Base-by-base conservation (phyloP, 345 rosid species). In the Pistacia vera region DNA sequence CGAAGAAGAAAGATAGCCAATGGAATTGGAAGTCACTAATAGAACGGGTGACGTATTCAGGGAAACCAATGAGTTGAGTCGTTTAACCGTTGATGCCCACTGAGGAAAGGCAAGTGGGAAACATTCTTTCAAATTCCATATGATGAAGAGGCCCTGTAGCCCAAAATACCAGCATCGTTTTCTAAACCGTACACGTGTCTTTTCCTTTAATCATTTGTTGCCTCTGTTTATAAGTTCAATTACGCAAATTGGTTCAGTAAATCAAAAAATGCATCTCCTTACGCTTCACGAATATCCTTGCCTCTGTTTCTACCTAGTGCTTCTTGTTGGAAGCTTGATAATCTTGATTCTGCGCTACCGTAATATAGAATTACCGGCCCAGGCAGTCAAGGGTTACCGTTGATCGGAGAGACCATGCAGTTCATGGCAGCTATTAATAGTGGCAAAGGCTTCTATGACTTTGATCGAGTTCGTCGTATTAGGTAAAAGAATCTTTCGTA, bases 391-490 rank as follows among this genome's bases (percentile, higher is more conserved):
- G 98, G 97, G n/a, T 71, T 91, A 2, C 96, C 93, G 7, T 44
- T 92, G 52, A 84, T 92, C 20, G 98, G 98, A 44, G 98, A 92
- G 74, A 94, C 98, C 60, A 25, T 91, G 18, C 93, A 88, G 68
- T 92, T 92, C 76, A 84, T 88, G 90, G 89, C 91, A 11, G 94
- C 95, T 68, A 83, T 76, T 28, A 81, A 79, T 6, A 84, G 95
- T 41, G 78, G 82, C 73, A 80, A 82, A 71, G 97, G 97, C 33
- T 86, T 90, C 79, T 91, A 90, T 63, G 85, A 89, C 13, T 94
- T 94, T 59, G 90, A 91, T 11, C 87, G 81, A 61, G 72, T 68
- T 72, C 98, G 95, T 52, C 83, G 86, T 68, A 78, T 75, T 63
- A 89, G 87, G 97, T 92, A 69, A 38, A 11, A 46, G 38, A 16